Conservation (phyloP, 1,284 basidiomycete species). For the Moesziomyces sp. region DNA sequence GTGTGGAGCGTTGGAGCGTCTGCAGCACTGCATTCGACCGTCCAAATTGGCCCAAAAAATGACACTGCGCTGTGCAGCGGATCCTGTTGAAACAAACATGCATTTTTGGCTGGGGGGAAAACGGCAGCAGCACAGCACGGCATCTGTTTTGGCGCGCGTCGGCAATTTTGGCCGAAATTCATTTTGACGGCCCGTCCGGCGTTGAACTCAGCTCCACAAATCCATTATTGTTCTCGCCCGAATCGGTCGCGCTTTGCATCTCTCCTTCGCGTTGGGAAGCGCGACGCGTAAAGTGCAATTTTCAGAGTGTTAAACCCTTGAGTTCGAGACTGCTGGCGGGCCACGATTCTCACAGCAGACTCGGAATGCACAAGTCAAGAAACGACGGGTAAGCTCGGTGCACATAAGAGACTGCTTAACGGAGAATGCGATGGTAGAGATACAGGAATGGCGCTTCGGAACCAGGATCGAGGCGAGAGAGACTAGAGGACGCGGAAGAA, state of each 20-base stretch:
- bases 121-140: not conserved
- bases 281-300: not conserved
- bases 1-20: not conserved
- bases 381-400: not conserved
- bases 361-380: not conserved
- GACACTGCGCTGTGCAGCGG: not conserved
- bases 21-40: too few species aligned
- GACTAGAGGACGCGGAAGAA: not conserved
- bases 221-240: not conserved
- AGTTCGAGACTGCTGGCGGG: too few species aligned
- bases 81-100: not conserved
- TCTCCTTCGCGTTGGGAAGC: too few species aligned
- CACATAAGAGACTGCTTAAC: not conserved
- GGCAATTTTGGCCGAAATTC: not conserved
- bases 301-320: too few species aligned
- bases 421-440: constrained; percentile 28
- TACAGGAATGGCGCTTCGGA: constrained; percentile 13
- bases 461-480: not conserved
- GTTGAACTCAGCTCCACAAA: constrained; percentile 1
- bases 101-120: not conserved
- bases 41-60: not conserved
- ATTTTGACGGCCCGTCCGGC: too few species aligned
- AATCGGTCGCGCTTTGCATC: not conserved
- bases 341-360: too few species aligned
- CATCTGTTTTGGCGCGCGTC: too few species aligned